These are phyloP conservation scores for Globisporangium radiosum DNA, from an alignment of 352 stramenopile species.

Conservation along the genomic window DNA sequence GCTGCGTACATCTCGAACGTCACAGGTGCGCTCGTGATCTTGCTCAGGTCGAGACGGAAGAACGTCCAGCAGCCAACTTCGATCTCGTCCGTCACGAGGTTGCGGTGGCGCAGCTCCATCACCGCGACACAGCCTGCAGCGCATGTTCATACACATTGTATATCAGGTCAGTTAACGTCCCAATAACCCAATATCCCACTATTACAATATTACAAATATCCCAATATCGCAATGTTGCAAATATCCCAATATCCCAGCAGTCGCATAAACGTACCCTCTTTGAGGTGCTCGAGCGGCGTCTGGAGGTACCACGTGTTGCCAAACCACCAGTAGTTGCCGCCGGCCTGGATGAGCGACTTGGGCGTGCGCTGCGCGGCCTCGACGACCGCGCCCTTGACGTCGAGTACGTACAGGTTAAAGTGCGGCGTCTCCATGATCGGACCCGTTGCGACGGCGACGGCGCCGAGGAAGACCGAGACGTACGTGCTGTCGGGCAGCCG, in stretches of 20 bases:
- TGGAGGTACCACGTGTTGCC: conserved; percentile 87
- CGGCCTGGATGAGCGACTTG: conserved; percentile 82
- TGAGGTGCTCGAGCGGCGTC: conserved; percentile 79
- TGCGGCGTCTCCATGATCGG: conserved; percentile 85
- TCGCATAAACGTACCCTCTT: conserved; percentile 54
- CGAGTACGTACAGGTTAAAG: conserved; percentile 84
- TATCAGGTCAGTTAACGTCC: conserved; percentile 1
- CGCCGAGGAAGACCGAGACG: conserved; percentile 79
- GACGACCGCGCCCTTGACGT: conserved; percentile 62
- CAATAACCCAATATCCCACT: no score
- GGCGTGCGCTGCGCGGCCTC: conserved; percentile 70
- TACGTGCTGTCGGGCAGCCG: conserved; percentile 78
- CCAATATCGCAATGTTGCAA: not conserved
- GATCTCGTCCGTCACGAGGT: conserved; percentile 74
- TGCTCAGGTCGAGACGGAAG: conserved; percentile 84
- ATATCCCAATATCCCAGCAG: not conserved
- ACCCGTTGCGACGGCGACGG: conserved; percentile 70
- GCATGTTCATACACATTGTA: conserved; percentile 3
- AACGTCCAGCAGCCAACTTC: conserved; percentile 88
- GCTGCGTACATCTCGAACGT: conserved; percentile 88
- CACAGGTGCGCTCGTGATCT: conserved; percentile 79
- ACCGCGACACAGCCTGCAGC: conserved; percentile 72
- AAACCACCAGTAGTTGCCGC: conserved; percentile 86
- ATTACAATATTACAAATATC: no score
- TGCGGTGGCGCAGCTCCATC: conserved; percentile 83